Conservation (phyloP, 2,329 filamentous ascomycete species). For the Dothistroma pini region DNA sequence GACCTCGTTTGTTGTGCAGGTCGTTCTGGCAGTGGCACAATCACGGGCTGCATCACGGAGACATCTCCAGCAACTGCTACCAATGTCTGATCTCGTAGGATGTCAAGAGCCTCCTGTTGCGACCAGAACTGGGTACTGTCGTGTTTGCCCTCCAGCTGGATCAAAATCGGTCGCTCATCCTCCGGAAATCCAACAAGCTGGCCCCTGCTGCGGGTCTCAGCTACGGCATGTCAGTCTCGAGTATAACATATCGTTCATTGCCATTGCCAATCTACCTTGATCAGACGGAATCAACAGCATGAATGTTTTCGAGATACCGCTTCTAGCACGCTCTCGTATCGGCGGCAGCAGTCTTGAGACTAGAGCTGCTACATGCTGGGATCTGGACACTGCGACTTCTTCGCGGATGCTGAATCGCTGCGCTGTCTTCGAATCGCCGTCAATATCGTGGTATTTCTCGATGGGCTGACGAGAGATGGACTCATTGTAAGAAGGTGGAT, state of each 20-base stretch:
- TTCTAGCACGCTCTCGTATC: slow-evolving; percentile 25
- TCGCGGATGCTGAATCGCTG: slow-evolving; percentile 29
- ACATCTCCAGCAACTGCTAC: slow-evolving; percentile 18
- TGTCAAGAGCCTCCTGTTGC: slow-evolving; percentile 29
- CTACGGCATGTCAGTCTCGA: slow-evolving; percentile 14
- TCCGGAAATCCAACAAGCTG: slow-evolving; percentile 27
- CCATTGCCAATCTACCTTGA: slow-evolving; percentile 25
- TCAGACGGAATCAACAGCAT: slow-evolving; percentile 33
- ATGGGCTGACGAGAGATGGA: slow-evolving; percentile 9
- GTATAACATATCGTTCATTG: background rate
- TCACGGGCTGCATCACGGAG: background rate
- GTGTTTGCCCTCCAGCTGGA: slow-evolving; percentile 30
- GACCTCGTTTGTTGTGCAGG: slow-evolving; percentile 12
- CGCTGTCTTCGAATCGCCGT: slow-evolving; percentile 17
- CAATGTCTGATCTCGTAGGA: slow-evolving; percentile 26
- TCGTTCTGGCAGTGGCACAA: slow-evolving; percentile 11
- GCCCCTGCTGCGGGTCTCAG: slow-evolving; percentile 20
- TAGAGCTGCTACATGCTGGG: slow-evolving; percentile 32
- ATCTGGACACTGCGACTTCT: slow-evolving; percentile 30
- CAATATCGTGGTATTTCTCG: slow-evolving; percentile 4
- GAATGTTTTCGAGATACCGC: slow-evolving; percentile 29
- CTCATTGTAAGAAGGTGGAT: slow-evolving; percentile 34
- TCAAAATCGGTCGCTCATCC: slow-evolving; percentile 25
- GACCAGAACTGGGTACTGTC: slow-evolving; percentile 34
- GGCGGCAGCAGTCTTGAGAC: slow-evolving; percentile 27